Conservation (phyloP, 23 red algal species). For the Gracilaria vermiculophylla region DNA sequence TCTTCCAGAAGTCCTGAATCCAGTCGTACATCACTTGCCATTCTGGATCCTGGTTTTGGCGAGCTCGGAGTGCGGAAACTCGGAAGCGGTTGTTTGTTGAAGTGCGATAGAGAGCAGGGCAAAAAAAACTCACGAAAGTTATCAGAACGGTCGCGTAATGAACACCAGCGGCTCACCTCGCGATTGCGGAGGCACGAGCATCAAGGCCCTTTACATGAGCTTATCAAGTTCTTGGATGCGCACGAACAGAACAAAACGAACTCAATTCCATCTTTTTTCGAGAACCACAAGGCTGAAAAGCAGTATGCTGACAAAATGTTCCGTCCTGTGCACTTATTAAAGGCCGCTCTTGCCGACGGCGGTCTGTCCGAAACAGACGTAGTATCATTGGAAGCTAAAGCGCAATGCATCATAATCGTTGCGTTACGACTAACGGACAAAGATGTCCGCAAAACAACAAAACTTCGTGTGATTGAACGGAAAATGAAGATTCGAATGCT, state of each 20-base stretch:
- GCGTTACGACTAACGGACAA: conserved; percentile 25
- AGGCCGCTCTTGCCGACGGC: conserved; percentile 53
- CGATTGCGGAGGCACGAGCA: neutral
- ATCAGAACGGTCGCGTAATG: neutral
- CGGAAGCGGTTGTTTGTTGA: neutral
- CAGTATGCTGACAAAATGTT: conserved; percentile 65
- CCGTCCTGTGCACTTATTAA: conserved; percentile 43
- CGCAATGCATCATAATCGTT: conserved; percentile 32
- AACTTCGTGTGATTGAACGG: conserved; percentile 71
- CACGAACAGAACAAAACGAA: neutral
- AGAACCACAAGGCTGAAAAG: conserved; percentile 67
- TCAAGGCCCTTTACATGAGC: neutral
- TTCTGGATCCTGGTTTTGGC: neutral
- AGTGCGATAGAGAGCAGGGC: neutral
- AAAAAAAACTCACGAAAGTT: neutral
- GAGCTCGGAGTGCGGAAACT: neutral
- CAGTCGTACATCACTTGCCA: neutral
- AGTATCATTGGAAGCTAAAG: conserved; percentile 1
- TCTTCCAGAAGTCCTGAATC: neutral
- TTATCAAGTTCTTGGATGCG: conserved; percentile 27
- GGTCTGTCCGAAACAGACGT: conserved; percentile 40
- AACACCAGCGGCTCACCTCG: neutral
- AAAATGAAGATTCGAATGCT: conserved; percentile 72
- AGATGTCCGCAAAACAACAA: conserved; percentile 26
- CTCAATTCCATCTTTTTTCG: conserved; percentile 83